These are phyloP conservation scores for Leucocoprinus sp. DNA, from an alignment of 768 basidiomycete species.

Conservation along the genomic window DNA sequence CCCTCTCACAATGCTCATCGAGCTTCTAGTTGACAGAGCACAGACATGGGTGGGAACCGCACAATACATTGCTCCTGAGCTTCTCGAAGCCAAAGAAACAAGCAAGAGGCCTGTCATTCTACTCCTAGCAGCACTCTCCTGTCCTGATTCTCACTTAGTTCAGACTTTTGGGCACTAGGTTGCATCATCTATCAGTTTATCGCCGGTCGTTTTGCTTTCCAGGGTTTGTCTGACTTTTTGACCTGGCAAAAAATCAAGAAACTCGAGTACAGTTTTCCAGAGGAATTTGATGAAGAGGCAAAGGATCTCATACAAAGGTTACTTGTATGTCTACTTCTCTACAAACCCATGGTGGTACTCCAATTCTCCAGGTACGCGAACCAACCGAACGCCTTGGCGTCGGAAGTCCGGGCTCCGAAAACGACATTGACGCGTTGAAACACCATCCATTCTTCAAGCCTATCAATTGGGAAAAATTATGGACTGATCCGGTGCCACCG, in stretches of 20 bases:
- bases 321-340: slow-evolving; percentile 42
- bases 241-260: slow-evolving; percentile 93
- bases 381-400: slow-evolving; percentile 56
- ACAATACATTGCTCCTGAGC: slow-evolving; percentile 22
- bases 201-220: slow-evolving; percentile 85
- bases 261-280: slow-evolving; percentile 80
- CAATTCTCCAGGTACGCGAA: slow-evolving; percentile 38
- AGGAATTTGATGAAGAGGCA: slow-evolving; percentile 75
- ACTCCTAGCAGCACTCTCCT: neutral
- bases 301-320: slow-evolving; percentile 72
- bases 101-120: slow-evolving; percentile 53
- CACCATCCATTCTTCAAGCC: slow-evolving; percentile 16
- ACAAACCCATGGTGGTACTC: neutral
- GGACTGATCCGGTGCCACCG: slow-evolving; percentile 53
- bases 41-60: slow-evolving; percentile 26
- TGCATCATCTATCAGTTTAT: slow-evolving; percentile 94
- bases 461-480: slow-evolving; percentile 56
- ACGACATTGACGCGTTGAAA: slow-evolving; percentile 7
- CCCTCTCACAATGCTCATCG: neutral
- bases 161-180: slow-evolving; percentile 93
- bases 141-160: slow-evolving; percentile 36
- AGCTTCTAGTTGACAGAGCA: slow-evolving; percentile 19
- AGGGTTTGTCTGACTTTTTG: slow-evolving; percentile 85
- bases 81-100: slow-evolving; percentile 66
- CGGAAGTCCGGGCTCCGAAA: slow-evolving; percentile 5